Percentiles rank a stretch among this genome's conserved stretches.
Conservation (phyloP, 371 early-diverging fungal species). For the Mortierella sp. region DNA sequence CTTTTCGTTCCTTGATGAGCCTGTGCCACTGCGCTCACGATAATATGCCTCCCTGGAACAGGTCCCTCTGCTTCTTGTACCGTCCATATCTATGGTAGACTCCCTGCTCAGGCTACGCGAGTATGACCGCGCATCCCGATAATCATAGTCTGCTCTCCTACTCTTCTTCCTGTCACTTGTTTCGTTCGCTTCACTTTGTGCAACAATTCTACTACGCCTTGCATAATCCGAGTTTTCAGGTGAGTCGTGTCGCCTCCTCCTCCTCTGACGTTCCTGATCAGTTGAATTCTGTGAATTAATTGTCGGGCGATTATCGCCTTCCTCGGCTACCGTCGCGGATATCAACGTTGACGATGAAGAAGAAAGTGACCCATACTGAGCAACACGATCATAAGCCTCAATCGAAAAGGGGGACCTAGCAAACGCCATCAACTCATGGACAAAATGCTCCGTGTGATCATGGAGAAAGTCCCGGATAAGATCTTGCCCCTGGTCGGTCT, state of each 20-base stretch:
- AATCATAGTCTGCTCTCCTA: not conserved
- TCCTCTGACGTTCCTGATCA: not conserved
- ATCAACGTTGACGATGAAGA: not conserved
- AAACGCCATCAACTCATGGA: conserved; percentile 57
- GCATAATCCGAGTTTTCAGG: not conserved
- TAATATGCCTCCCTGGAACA: not conserved
- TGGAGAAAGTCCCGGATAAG: conserved; percentile 45
- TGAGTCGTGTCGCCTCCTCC: not conserved
- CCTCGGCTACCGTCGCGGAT: not conserved
- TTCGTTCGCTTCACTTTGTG: not conserved
- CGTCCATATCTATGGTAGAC: not conserved
- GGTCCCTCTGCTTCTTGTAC: not conserved
- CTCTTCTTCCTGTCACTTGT: not conserved
- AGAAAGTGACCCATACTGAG: conserved; percentile 33
- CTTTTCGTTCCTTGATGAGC: not conserved
- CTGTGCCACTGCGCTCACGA: not conserved
- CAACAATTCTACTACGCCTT: not conserved
- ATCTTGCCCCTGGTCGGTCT: conserved; percentile 53
- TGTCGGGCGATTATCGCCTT: not conserved
- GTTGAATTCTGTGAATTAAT: not conserved
- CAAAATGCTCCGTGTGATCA: conserved; percentile 55
- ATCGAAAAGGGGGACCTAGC: conserved; percentile 53
- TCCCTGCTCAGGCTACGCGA: not conserved
- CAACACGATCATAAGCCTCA: conserved; percentile 46
- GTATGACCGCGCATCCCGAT: not conserved